phyloP scores from a whole-genome alignment of 2,329 filamentous ascomycete species.

The Seiridium cupressi region DNA sequence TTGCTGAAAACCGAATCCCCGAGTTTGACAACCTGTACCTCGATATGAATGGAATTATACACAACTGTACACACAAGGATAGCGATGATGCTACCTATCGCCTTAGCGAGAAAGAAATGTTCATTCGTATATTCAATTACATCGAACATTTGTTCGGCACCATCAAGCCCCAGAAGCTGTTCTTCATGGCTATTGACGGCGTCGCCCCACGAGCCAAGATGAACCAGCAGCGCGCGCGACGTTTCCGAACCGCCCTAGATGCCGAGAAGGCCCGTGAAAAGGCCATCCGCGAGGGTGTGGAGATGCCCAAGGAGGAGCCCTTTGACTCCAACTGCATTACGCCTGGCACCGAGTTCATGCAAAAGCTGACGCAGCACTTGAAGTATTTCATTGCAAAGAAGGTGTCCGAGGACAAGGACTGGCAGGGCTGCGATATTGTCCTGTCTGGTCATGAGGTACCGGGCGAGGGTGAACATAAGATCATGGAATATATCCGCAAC shows the following conservation, averaged over 20 bases:
- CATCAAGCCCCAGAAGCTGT: conserved; percentile 96
- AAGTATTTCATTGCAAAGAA: conserved; percentile 99
- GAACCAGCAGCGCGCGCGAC: conserved; percentile 96
- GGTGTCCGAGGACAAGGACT: conserved; percentile 92
- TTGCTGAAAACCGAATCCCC: conserved; percentile 97
- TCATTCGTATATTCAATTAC: conserved; percentile 99
- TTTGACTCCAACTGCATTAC: conserved; percentile 99
- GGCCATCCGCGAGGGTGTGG: conserved; percentile 82
- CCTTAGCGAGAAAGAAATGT: conserved; percentile 98
- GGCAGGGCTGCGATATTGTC: conserved; percentile 95
- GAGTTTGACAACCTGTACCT: conserved; percentile 98
- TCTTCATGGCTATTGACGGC: conserved; percentile 99
- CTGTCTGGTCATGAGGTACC: conserved; percentile 97
- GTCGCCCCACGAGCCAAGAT: conserved; percentile 98
- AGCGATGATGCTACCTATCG: conserved; percentile 88
- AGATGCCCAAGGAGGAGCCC: conserved; percentile 91
- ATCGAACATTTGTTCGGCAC: conserved; percentile 98
- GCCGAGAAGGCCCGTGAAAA: conserved; percentile 88
- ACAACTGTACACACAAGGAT: conserved; percentile 98
- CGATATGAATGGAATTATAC: conserved; percentile 99
- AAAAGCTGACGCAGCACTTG: conserved; percentile 86
- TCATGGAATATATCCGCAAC: conserved; percentile 99
- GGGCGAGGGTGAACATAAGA: conserved; percentile 98
- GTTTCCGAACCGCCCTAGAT: conserved; percentile 92
- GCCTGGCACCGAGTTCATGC: conserved; percentile 96